Evolutionary conservation across 305 asterid species (phyloP), one percentile per base, ranked within the genome.

Genomic region (Solanum aculeatissimum): DNA sequence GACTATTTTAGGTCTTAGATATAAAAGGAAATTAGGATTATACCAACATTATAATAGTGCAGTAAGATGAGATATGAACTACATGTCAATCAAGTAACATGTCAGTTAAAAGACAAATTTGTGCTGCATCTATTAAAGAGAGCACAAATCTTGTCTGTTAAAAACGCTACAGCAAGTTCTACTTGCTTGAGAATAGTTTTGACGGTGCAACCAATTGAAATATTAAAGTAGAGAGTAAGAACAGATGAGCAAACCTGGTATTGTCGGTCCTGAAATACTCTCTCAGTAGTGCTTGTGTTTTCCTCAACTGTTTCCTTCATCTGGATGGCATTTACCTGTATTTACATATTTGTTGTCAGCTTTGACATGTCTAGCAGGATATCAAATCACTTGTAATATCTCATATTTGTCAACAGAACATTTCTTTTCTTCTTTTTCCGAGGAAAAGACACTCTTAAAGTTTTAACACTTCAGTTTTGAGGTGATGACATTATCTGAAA

Each of bases 281-380:
- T 92, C 80, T 95, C 99, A 9, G 98, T 97, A 29, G 99, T 95
- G 94, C 98, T 97, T 11, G 97, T 90, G 81, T 97, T 95, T 91
- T 95, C 99, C 90, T 97, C 99, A 4, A 93, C 95, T 49, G 99
- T 97, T 91, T 97, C 99, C 90, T 97, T 96, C 97, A 95, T 92
- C 89, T 97, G 98, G 81, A 97, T 97, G 54, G 90, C 98, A 91
- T 97, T 97, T 83, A 96, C 98, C 99, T 96, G 94, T 38, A 68
- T 6, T 71, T 21, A 38, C 53, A 25, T 84, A 43, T 27, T 29
- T 35, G 71, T 35, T 65, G 60, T 71, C 68, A 85, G 74, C 83
- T 70, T 83, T 55, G 86, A 89, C 82, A 49, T 49, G 45, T 75
- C 82, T 49, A 49, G 18, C 63, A 49, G 43, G 82, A 75, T 27